phyloP scores from a whole-genome alignment of 768 basidiomycete species.

The Myochromella boudieri region DNA sequence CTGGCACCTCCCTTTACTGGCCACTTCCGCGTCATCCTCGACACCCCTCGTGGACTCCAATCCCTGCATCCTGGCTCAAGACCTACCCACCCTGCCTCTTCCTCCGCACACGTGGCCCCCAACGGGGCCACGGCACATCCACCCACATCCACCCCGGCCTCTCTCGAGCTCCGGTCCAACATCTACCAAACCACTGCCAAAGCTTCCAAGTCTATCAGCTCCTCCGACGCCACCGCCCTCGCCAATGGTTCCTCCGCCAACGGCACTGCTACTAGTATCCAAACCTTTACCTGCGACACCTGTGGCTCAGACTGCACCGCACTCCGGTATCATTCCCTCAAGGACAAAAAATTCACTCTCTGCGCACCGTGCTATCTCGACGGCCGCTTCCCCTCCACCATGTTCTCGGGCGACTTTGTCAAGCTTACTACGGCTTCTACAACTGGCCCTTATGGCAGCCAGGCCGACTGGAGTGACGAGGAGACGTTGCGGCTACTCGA shows the following conservation, averaged over 20 bases:
- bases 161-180: conserved; percentile 82
- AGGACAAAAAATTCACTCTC: conserved; percentile 88
- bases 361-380: conserved; percentile 94
- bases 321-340: conserved; percentile 88
- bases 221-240: conserved; percentile 67
- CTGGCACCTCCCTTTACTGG: conserved; percentile 97
- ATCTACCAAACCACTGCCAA: conserved; percentile 90
- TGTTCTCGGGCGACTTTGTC: conserved; percentile 98
- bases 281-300: conserved; percentile 79
- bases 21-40: conserved; percentile 96
- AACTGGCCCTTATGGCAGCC: conserved; percentile 39
- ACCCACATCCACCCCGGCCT: conserved; percentile 53
- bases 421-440: conserved; percentile 57
- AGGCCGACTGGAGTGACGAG: conserved; percentile 81
- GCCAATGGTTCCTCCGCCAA: conserved; percentile 49
- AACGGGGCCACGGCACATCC: conserved; percentile 38
- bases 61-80: conserved; percentile 86
- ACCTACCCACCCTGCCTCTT: conserved; percentile 42
- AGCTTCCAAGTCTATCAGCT: conserved; percentile 67
- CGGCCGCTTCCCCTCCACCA: conserved; percentile 92
- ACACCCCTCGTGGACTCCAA: conserved; percentile 93
- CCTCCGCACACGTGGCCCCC: not conserved
- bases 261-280: conserved; percentile 37
- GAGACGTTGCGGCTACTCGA: conserved; percentile 90
- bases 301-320: conserved; percentile 93